Conservation (phyloP, 1,139 yeast species). For the Taphrina communis region DNA sequence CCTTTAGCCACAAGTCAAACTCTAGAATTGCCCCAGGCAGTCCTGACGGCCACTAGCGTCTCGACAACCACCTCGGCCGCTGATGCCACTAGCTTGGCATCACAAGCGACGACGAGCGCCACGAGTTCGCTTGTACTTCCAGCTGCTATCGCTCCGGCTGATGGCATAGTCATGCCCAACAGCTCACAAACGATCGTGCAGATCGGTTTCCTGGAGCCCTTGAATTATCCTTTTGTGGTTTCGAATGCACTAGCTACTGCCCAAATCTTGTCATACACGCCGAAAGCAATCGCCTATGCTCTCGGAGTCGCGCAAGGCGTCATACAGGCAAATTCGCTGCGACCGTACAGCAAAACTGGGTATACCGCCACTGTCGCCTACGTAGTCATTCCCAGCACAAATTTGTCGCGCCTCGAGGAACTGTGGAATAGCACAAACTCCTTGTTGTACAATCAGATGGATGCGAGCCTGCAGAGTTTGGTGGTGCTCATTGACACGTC, state of each 20-base stretch:
- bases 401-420: constrained; percentile 47
- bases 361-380: constrained; percentile 54
- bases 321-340: constrained; percentile 51
- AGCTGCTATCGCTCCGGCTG: constrained; percentile 54
- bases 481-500: constrained; percentile 54
- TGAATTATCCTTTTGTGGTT: constrained; percentile 56
- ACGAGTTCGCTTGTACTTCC: constrained; percentile 49
- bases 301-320: constrained; percentile 48
- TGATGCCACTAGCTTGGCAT: neutral
- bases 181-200: constrained; percentile 51
- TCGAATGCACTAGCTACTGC: constrained; percentile 55
- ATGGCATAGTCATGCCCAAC: constrained; percentile 49
- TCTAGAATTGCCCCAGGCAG: constrained; percentile 1
- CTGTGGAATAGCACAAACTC: constrained; percentile 51
- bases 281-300: constrained; percentile 54
- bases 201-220: constrained; percentile 54
- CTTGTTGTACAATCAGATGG: constrained; percentile 51
- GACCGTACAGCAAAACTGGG: constrained; percentile 51
- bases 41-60: constrained; percentile 10
- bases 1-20: constrained; percentile 11
- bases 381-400: constrained; percentile 52
- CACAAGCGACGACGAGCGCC: neutral
- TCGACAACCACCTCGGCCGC: neutral
- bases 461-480: constrained; percentile 50
- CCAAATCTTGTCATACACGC: constrained; percentile 55